Percentiles rank a stretch among this genome's conserved stretches.
Conservation (phyloP, 2,329 filamentous ascomycete species). For the Diaporthe citriasiana region DNA sequence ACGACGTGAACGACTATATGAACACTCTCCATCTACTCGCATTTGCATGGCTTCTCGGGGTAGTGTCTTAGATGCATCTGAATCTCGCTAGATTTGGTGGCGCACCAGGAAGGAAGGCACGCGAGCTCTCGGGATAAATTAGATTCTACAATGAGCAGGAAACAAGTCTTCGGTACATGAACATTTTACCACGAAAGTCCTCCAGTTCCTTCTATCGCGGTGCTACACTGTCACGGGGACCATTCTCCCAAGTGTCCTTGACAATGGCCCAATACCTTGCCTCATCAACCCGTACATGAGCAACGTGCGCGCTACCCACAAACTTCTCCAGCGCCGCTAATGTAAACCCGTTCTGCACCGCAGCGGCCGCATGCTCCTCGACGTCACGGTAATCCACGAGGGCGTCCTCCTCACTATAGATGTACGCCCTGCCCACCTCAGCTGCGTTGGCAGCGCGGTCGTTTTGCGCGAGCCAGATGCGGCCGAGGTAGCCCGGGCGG, state of each 20-base stretch:
- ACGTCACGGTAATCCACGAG: conserved; percentile 63
- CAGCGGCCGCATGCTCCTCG: conserved; percentile 61
- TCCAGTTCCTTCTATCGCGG: background rate
- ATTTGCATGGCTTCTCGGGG: conserved; percentile 13
- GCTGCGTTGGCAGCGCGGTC: conserved; percentile 49
- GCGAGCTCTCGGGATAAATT: background rate
- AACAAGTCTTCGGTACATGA: background rate
- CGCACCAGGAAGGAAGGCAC: conserved; percentile 3
- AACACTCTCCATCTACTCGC: background rate
- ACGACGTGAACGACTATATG: conserved; percentile 21
- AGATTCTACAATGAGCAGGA: conserved; percentile 13
- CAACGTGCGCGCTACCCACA: conserved; percentile 63
- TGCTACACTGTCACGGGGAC: background rate
- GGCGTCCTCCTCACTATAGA: conserved; percentile 64
- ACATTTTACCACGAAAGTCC: conserved; percentile 29
- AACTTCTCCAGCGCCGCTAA: conserved; percentile 61
- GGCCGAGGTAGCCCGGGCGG: conserved; percentile 50
- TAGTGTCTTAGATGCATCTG: conserved; percentile 12
- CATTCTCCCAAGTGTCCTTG: conserved; percentile 60
- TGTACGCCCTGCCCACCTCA: conserved; percentile 63
- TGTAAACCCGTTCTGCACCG: conserved; percentile 55
- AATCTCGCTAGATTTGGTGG: background rate
- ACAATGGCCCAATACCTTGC: conserved; percentile 66
- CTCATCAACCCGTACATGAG: conserved; percentile 61
- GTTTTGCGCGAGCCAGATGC: conserved; percentile 56